A percentile compares a stretch with the other conserved stretches of the same genome.
These are phyloP conservation scores for Cynanchum wilfordii DNA, from an alignment of 257 asterid genomes.

Conservation along the genomic window DNA sequence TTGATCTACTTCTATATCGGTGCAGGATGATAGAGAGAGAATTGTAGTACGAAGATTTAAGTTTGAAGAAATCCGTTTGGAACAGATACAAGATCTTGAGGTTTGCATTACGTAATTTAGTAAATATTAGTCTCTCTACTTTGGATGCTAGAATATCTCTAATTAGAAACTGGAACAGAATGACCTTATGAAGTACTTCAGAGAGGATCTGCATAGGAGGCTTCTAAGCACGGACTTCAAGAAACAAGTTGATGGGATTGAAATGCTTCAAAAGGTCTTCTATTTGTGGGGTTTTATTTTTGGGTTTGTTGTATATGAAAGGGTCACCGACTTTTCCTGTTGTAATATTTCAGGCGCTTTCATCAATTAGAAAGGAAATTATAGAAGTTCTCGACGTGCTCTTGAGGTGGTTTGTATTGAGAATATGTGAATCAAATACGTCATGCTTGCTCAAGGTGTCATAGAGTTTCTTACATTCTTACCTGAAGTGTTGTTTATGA, in stretches of 20 bases:
- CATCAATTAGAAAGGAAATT: constrained; percentile 65
- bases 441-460: constrained; percentile 85
- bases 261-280: constrained; percentile 93
- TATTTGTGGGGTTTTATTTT: constrained; percentile 5
- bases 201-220: constrained; percentile 94
- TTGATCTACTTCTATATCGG: constrained; percentile 2
- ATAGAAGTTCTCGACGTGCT: constrained; percentile 86
- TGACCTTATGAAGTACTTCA: constrained; percentile 80
- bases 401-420: constrained; percentile 86
- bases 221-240: constrained; percentile 86
- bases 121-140: constrained; percentile 6
- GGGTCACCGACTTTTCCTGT: constrained; percentile 17
- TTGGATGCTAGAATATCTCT: constrained; percentile 5
- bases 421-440: constrained; percentile 90
- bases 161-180: constrained; percentile 35
- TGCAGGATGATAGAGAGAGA: constrained; percentile 95
- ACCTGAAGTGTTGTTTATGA: neutral
- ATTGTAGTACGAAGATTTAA: constrained; percentile 78
- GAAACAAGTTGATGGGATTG: constrained; percentile 98
- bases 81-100: constrained; percentile 99
- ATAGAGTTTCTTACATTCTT: constrained; percentile 1
- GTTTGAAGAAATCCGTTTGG: constrained; percentile 88
- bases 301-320: constrained; percentile 18
- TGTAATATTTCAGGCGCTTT: constrained; percentile 63
- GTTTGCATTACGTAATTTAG: constrained; percentile 32